These are phyloP conservation scores for Sindora glabra DNA, from an alignment of 306 rosid genomes.

Conservation along the genomic window DNA sequence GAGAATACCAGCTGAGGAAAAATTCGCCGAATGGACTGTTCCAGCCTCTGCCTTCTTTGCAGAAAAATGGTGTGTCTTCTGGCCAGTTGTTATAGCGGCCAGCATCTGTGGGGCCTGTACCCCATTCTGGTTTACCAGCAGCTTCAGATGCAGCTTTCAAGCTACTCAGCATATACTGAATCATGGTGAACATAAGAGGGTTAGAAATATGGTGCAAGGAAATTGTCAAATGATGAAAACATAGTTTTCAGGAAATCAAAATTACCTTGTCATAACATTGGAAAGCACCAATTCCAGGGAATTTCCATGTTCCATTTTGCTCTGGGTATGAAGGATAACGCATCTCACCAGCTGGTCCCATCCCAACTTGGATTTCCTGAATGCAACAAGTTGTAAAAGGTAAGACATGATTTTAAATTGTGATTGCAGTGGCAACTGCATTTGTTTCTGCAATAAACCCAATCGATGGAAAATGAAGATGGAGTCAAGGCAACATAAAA, in stretches of 20 bases:
- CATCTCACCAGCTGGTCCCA: conserved; percentile 99
- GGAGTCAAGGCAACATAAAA: too few species aligned
- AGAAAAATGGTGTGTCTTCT: conserved; percentile 78
- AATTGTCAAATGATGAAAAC: too few species aligned
- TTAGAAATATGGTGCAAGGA: background rate
- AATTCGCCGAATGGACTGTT: conserved; percentile 58
- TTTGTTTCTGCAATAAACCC: too few species aligned
- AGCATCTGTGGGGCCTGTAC: conserved; percentile 98
- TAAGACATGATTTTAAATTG: too few species aligned
- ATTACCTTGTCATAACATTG: conserved; percentile 92
- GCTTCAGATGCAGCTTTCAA: conserved; percentile 78
- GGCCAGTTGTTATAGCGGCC: conserved; percentile 95
- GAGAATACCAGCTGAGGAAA: conserved; percentile 90
- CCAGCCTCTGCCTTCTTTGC: conserved; percentile 93
- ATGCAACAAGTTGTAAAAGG: background rate
- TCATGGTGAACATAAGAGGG: background rate
- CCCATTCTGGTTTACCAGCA: conserved; percentile 72
- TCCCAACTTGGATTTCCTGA: conserved; percentile 98
- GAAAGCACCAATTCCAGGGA: conserved; percentile 96
- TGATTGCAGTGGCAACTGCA: too few species aligned
- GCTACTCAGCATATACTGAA: conserved; percentile 83
- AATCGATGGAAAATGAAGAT: too few species aligned
- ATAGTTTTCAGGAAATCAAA: background rate
- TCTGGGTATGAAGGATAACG: conserved; percentile 98
- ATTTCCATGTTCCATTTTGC: conserved; percentile 79